A percentile compares a stretch with the other conserved stretches of the same genome.
phyloP scores from a whole-genome alignment of 768 basidiomycete species.

The Phallus indusiatus region DNA sequence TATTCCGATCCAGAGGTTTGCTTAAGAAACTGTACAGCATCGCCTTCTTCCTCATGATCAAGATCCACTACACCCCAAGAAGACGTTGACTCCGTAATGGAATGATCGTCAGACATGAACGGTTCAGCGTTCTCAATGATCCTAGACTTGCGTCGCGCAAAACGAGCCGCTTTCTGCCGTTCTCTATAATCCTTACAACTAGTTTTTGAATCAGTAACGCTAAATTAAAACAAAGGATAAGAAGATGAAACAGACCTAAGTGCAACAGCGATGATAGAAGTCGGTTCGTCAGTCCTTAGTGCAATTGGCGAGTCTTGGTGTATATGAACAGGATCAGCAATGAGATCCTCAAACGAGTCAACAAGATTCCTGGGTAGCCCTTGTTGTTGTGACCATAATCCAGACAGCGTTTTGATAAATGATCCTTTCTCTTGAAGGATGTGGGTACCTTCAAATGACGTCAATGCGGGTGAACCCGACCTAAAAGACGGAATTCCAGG shows the following conservation, averaged over 20 bases:
- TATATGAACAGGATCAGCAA: constrained; percentile 81
- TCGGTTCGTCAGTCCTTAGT: constrained; percentile 93
- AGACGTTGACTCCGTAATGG: constrained; percentile 72
- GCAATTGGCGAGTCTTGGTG: constrained; percentile 93
- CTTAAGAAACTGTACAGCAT: constrained; percentile 12
- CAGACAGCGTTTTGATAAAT: constrained; percentile 74
- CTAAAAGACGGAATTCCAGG: constrained; percentile 27
- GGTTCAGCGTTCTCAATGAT: constrained; percentile 62
- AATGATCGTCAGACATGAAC: constrained; percentile 89
- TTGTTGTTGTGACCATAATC: constrained; percentile 62
- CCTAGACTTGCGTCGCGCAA: constrained; percentile 39
- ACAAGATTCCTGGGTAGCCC: constrained; percentile 30
- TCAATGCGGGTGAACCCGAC: constrained; percentile 11
- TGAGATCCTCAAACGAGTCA: constrained; percentile 52
- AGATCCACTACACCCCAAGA: constrained; percentile 92
- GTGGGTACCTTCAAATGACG: constrained; percentile 12
- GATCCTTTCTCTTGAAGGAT: constrained; percentile 49
- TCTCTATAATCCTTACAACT: constrained; percentile 58
- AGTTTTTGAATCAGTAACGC: constrained; percentile 10
- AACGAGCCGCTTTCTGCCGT: constrained; percentile 22
- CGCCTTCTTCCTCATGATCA: constrained; percentile 44
- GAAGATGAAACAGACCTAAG: constrained; percentile 51
- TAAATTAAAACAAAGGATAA: not conserved
- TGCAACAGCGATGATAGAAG: constrained; percentile 93
- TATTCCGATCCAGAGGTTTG: constrained; percentile 1